Conservation (phyloP, 345 rosid species). For the Citrus sp. region DNA sequence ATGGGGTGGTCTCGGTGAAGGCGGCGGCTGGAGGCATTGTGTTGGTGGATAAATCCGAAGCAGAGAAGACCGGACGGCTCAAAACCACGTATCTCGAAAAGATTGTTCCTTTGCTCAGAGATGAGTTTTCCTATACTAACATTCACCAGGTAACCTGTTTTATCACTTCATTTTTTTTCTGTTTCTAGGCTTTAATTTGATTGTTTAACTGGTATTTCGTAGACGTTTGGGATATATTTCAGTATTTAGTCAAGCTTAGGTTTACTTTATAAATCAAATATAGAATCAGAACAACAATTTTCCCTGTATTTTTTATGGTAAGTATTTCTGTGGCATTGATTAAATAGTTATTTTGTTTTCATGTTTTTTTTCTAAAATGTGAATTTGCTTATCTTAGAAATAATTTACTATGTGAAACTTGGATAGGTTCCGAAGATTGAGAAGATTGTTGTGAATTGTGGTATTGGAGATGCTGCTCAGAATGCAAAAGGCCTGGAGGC, state of each 20-base stretch:
- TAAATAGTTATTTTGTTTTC: background rate
- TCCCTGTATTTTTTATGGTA: background rate
- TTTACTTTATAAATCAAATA: too few relatives aligned
- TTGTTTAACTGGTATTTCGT: background rate
- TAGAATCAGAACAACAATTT: background rate
- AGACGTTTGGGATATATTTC: too few relatives aligned
- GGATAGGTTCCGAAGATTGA: constrained; percentile 74
- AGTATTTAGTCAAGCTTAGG: too few relatives aligned
- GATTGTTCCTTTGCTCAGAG: constrained; percentile 73
- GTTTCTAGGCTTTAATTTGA: background rate
- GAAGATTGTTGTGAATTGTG: constrained; percentile 91
- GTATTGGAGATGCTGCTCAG: constrained; percentile 93
- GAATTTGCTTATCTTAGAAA: background rate
- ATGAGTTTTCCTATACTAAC: constrained; percentile 79
- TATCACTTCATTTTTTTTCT: background rate
- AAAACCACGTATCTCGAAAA: constrained; percentile 70
- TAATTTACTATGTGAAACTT: background rate
- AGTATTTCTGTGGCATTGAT: too few relatives aligned
- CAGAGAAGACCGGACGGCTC: constrained; percentile 65
- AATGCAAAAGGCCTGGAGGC: constrained; percentile 89
- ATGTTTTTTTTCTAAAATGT: background rate
- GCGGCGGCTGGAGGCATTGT: constrained; percentile 46
- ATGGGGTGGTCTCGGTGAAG: constrained; percentile 41
- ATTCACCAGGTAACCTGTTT: constrained; percentile 59
- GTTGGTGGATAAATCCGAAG: constrained; percentile 79